phyloP scores from a whole-genome alignment of 345 rosid species.

The Euclidium syriacum region DNA sequence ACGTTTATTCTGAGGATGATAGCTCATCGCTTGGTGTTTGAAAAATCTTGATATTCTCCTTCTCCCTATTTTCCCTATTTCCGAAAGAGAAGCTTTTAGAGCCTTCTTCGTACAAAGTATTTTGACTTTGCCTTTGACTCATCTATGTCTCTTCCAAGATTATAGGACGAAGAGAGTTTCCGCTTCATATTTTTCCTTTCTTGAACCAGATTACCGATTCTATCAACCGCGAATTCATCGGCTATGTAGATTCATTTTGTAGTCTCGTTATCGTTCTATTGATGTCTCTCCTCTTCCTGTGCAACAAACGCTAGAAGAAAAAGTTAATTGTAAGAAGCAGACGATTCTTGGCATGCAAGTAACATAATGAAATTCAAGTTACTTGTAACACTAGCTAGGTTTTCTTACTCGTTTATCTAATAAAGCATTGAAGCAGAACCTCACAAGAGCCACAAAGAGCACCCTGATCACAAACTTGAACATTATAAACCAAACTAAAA shows the following conservation, averaged over 20 bases:
- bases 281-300: conserved; percentile 58
- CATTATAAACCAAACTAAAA: conserved; percentile 50
- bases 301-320: conserved; percentile 52
- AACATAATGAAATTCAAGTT: not conserved
- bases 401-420: conserved; percentile 66
- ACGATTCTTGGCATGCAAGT: not conserved
- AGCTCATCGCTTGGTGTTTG: conserved; percentile 40
- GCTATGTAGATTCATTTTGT: conserved; percentile 42
- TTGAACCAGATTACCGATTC: conserved; percentile 44
- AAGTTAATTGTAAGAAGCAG: not conserved
- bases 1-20: conserved; percentile 32
- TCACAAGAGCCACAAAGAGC: conserved; percentile 48
- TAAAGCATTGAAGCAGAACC: conserved; percentile 73
- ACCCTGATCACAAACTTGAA: conserved; percentile 58
- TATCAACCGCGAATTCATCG: conserved; percentile 37
- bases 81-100: conserved; percentile 50
- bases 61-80: conserved; percentile 40
- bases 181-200: conserved; percentile 48
- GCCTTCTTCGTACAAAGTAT: conserved; percentile 34
- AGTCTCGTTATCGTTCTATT: conserved; percentile 54
- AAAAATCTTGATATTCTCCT: conserved; percentile 40
- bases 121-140: conserved; percentile 21
- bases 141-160: conserved; percentile 60
- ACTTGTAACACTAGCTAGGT: conserved; percentile 1
- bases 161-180: conserved; percentile 76